phyloP scores from a whole-genome alignment of 2,329 filamentous ascomycete species.

The Aureobasidium sp. region DNA sequence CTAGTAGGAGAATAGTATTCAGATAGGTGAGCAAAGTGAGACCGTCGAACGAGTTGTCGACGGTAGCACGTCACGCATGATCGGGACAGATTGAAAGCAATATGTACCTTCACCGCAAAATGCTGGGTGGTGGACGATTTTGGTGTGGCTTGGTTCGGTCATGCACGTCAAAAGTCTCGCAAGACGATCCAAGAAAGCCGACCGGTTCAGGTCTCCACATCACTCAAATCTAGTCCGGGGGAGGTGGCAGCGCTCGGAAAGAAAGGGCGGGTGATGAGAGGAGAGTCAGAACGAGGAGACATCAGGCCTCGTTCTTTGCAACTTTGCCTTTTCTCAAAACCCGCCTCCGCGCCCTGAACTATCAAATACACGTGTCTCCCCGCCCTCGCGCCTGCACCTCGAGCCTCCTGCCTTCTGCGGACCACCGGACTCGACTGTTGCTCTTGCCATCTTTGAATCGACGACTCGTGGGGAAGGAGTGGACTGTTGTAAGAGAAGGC shows the following conservation, averaged over 20 bases:
- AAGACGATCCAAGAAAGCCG: not conserved
- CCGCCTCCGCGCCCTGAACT: not conserved
- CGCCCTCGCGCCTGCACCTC: not conserved
- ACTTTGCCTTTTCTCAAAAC: conserved; percentile 7
- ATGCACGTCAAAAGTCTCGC: conserved; percentile 14
- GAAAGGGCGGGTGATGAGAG: conserved; percentile 6
- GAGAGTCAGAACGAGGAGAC: not conserved
- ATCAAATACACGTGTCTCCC: conserved; percentile 14
- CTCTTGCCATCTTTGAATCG: not conserved
- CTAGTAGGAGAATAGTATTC: not conserved
- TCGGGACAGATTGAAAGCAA: too few relatives aligned
- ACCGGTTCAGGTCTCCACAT: conserved; percentile 10
- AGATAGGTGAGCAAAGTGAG: not conserved
- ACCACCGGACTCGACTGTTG: not conserved
- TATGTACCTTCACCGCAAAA: not conserved
- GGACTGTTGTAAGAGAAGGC: conserved; percentile 3
- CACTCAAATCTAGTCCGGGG: conserved; percentile 13
- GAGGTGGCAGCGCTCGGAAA: conserved; percentile 11
- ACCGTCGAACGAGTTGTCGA: too few relatives aligned
- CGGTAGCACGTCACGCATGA: too few relatives aligned
- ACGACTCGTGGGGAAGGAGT: not conserved
- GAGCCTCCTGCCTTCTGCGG: not conserved
- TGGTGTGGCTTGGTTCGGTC: not conserved
- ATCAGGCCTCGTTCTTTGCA: not conserved
- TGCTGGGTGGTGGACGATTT: not conserved